Conservation (phyloP, 805 yeast genomes). For the Cyberlindnera amylophila region DNA sequence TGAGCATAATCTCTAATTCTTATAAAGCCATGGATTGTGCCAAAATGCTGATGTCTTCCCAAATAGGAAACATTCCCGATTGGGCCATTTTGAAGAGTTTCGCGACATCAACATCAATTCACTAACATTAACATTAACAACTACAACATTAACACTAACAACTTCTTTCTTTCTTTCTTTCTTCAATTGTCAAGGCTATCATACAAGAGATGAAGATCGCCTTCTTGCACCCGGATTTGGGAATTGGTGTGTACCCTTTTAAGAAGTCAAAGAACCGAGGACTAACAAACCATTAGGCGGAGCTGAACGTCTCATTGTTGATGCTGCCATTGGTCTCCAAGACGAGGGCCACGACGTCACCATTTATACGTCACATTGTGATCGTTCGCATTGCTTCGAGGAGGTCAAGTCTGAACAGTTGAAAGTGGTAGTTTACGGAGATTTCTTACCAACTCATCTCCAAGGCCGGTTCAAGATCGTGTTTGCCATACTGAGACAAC, state of each 20-base stretch:
- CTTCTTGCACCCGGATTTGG: conserved; percentile 3
- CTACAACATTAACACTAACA: too few species aligned
- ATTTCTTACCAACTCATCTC: conserved; percentile 71
- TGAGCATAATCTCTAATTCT: too few species aligned
- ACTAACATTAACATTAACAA: too few species aligned
- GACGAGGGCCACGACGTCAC: conserved; percentile 57
- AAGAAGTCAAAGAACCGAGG: neutral
- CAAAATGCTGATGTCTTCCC: too few species aligned
- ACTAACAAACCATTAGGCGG: conserved; percentile 44
- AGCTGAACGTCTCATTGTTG: conserved; percentile 95
- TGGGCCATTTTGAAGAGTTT: too few species aligned
- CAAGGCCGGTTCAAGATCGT: conserved; percentile 69
- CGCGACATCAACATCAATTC: too few species aligned
- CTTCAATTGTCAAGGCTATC: too few species aligned
- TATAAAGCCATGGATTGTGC: too few species aligned
- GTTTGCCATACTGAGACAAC: conserved; percentile 80
- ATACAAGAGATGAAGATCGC: neutral
- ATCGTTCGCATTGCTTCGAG: conserved; percentile 81
- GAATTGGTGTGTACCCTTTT: neutral
- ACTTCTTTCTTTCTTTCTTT: too few species aligned
- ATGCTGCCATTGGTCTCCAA: conserved; percentile 87
- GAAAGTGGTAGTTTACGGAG: conserved; percentile 73
- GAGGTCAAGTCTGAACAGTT: conserved; percentile 64
- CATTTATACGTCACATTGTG: conserved; percentile 89
- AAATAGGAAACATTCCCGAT: too few species aligned